These are phyloP conservation scores for Crataegus laevigata DNA, from an alignment of 306 rosid genomes.

Conservation along the genomic window DNA sequence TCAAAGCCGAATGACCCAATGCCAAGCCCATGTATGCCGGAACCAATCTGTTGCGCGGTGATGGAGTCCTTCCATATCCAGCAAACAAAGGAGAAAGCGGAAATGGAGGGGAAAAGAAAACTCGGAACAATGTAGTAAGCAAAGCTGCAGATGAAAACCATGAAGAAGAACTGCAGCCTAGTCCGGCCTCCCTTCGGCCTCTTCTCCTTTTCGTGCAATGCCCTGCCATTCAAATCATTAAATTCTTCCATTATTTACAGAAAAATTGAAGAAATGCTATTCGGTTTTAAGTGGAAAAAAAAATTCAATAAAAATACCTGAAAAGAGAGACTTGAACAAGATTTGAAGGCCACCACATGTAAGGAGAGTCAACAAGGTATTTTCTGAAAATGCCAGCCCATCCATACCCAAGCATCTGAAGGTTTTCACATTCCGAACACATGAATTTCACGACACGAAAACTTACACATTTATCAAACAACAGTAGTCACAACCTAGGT, in stretches of 20 bases:
- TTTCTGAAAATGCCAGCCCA: slow-evolving; percentile 91
- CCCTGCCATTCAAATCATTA: slow-evolving; percentile 37
- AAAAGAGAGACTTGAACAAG: slow-evolving; percentile 82
- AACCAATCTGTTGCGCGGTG: slow-evolving; percentile 79
- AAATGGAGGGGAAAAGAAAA: slow-evolving; percentile 59
- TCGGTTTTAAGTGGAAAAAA: too few relatives aligned
- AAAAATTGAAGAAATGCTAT: background rate
- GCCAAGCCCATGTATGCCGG: slow-evolving; percentile 67
- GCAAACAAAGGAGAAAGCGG: slow-evolving; percentile 56
- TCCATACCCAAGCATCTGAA: slow-evolving; percentile 90
- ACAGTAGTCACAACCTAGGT: too few relatives aligned
- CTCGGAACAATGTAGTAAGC: slow-evolving; percentile 67
- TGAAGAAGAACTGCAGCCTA: slow-evolving; percentile 69
- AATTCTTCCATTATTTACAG: background rate
- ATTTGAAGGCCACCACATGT: slow-evolving; percentile 96
- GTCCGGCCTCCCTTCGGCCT: slow-evolving; percentile 60
- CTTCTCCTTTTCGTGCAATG: slow-evolving; percentile 72
- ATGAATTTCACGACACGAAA: background rate
- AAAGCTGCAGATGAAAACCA: slow-evolving; percentile 53
- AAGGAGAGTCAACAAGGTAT: slow-evolving; percentile 80
- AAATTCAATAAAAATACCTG: slow-evolving; percentile 30
- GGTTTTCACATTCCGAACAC: background rate
- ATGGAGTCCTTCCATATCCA: slow-evolving; percentile 66
- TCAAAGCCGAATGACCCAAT: slow-evolving; percentile 67
- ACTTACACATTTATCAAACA: background rate